These are phyloP conservation scores for Clonostachys chloroleuca DNA, from an alignment of 2,329 filamentous ascomycete genomes.

Conservation along the genomic window DNA sequence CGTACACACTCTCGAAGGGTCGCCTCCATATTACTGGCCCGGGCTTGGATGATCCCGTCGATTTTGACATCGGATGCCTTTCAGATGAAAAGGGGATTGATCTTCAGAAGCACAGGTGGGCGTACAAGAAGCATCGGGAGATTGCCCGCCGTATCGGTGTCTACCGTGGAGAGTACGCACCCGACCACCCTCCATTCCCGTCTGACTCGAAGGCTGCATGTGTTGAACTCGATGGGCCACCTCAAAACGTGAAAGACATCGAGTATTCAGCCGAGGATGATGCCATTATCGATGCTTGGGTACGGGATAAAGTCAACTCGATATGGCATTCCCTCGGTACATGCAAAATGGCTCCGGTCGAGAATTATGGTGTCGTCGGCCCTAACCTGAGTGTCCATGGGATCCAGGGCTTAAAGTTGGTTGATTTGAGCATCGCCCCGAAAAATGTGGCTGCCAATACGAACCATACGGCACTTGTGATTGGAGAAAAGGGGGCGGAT, in stretches of 20 bases:
- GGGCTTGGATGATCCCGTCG: conserved; percentile 31
- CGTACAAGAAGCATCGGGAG: conserved; percentile 59
- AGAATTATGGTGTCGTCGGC: conserved; percentile 31
- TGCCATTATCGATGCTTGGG: conserved; percentile 33
- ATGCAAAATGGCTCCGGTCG: conserved; percentile 30
- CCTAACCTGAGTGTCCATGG: conserved; percentile 31
- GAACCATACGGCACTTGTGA: conserved; percentile 36
- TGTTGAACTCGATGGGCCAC: conserved; percentile 24
- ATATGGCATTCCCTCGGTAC: conserved; percentile 26
- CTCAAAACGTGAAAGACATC: conserved; percentile 18
- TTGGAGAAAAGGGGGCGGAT: conserved; percentile 39
- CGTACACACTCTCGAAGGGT: conserved; percentile 58
- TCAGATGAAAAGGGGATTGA: conserved; percentile 38
- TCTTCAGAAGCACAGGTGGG: conserved; percentile 54
- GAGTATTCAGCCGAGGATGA: conserved; percentile 41
- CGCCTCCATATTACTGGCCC: conserved; percentile 52
- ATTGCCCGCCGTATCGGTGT: conserved; percentile 49
- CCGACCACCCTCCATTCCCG: conserved; percentile 35
- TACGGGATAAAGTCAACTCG: conserved; percentile 28
- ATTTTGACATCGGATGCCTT: conserved; percentile 51
- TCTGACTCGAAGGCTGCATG: conserved; percentile 27
- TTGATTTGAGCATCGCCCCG: conserved; percentile 21
- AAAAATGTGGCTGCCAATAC: conserved; percentile 39
- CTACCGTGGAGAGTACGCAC: conserved; percentile 39
- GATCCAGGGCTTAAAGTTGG: conserved; percentile 27